Evolutionary conservation across 208 protist genomes (phyloP).

Genomic region (Naegleria lovaniensis): DNA sequence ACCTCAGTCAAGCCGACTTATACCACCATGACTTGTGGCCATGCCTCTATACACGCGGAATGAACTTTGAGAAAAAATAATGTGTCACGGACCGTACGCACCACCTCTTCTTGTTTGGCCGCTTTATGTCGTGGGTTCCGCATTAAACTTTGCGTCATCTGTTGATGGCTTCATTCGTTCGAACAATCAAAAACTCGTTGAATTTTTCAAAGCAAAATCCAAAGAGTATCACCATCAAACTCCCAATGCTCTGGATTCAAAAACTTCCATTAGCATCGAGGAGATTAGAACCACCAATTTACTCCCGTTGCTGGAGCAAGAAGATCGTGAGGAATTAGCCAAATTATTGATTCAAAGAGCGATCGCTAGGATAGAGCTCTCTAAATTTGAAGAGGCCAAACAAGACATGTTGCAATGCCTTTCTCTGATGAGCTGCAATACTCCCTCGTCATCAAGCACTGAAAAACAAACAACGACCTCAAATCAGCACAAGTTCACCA

Average conservation of each 20-base stretch:
- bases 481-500: background rate
- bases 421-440: background rate
- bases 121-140: background rate
- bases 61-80: too few species aligned
- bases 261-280: background rate
- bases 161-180: background rate
- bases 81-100: background rate
- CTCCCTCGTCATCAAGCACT: background rate
- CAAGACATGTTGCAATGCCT: background rate
- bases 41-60: too few species aligned
- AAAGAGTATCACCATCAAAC: background rate
- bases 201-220: background rate
- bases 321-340: background rate
- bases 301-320: background rate
- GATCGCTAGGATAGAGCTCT: background rate
- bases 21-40: too few species aligned
- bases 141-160: background rate
- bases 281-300: background rate
- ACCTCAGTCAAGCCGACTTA: too few species aligned
- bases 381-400: background rate
- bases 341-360: background rate
- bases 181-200: background rate
- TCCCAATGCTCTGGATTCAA: background rate
- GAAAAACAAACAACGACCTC: background rate
- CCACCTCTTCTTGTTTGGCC: background rate